Conservation (phyloP, 1,139 yeast species). For the Lodderomyces oxycetoniae region DNA sequence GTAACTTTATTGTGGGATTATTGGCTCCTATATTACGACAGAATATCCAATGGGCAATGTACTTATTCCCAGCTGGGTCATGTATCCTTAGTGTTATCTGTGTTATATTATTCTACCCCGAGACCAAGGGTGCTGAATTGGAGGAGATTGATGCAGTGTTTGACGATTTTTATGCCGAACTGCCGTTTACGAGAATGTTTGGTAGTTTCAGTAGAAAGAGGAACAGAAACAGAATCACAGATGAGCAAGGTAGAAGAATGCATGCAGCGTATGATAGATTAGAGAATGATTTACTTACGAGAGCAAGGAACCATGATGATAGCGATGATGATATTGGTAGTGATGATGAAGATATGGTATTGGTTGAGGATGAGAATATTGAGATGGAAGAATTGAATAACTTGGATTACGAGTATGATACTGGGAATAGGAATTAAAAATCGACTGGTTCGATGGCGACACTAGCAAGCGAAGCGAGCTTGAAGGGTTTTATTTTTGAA, state of each 20-base stretch:
- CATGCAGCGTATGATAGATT: constrained; percentile 8
- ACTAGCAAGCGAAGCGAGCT: no score
- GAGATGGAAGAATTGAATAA: constrained; percentile 16
- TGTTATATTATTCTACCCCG: constrained; percentile 74
- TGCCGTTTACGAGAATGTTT: constrained; percentile 7
- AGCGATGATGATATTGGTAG: constrained; percentile 2
- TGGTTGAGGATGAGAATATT: constrained; percentile 14
- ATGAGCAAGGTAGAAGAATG: constrained; percentile 4
- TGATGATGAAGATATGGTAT: constrained; percentile 13
- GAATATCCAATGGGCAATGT: constrained; percentile 46
- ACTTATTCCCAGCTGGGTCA: constrained; percentile 44
- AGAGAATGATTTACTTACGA: constrained; percentile 12
- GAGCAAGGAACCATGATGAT: not conserved
- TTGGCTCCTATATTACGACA: constrained; percentile 48
- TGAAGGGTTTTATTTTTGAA: no score
- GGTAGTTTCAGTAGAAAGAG: constrained; percentile 2
- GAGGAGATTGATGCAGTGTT: constrained; percentile 87
- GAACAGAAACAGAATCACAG: constrained; percentile 2
- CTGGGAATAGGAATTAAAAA: no score
- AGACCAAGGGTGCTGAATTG: constrained; percentile 80
- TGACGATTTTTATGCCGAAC: constrained; percentile 43
- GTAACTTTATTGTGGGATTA: constrained; percentile 52
- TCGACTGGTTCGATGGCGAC: no score
- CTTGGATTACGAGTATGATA: constrained; percentile 14
- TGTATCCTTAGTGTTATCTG: constrained; percentile 43